These are phyloP conservation scores for Seminavis robusta DNA, from an alignment of 108 stramenopile species.

Conservation along the genomic window DNA sequence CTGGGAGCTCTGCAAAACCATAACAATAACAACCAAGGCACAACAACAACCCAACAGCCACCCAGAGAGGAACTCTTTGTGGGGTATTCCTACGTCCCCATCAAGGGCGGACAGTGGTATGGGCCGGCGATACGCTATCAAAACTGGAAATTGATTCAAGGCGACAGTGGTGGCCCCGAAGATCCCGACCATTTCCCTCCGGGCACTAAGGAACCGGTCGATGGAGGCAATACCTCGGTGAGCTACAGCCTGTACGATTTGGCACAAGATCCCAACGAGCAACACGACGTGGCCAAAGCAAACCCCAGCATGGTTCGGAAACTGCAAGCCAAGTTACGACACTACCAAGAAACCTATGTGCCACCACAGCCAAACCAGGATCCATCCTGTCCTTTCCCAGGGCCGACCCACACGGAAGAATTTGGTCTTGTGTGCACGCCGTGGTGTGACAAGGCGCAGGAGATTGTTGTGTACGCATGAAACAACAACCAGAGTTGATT, in stretches of 20 bases:
- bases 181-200: background rate
- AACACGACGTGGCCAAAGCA: background rate
- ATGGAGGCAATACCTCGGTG: background rate
- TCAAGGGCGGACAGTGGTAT: constrained; percentile 10
- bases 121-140: constrained; percentile 24
- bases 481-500: background rate
- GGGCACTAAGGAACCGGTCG: constrained; percentile 2
- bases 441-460: constrained; percentile 13
- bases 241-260: constrained; percentile 26
- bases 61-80: constrained; percentile 26
- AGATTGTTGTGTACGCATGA: constrained; percentile 11
- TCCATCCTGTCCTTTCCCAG: constrained; percentile 7
- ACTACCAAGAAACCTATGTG: constrained; percentile 18
- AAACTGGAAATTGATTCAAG: constrained; percentile 39
- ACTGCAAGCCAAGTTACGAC: constrained; percentile 4
- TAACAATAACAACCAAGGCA: background rate
- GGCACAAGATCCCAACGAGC: constrained; percentile 15
- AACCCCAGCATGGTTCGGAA: constrained; percentile 11
- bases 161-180: constrained; percentile 22
- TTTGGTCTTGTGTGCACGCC: constrained; percentile 5
- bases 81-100: constrained; percentile 7
- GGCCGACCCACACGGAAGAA: constrained; percentile 2
- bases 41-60: background rate
- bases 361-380: constrained; percentile 18
- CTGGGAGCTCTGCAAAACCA: background rate